Evolutionary conservation across 78 protist genomes (phyloP).

Genomic region (Speleostelium caveatum): DNA sequence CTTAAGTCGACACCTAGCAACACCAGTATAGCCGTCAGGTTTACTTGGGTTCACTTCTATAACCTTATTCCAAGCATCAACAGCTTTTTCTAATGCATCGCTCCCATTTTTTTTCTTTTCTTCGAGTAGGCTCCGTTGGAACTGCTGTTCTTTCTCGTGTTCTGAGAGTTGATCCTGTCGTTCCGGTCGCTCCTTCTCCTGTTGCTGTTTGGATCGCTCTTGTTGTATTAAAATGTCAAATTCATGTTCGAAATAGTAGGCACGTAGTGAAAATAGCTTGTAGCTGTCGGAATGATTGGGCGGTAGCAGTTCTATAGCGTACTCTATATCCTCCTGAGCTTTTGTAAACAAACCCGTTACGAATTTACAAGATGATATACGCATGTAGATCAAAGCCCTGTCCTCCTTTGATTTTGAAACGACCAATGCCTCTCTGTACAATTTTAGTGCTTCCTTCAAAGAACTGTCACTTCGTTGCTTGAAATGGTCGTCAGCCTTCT

Average conservation of each 20-base stretch:
- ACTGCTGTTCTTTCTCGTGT: too few species aligned
- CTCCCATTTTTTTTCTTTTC: background rate
- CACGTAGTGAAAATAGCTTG: background rate
- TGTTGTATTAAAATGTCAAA: background rate
- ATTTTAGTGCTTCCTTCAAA: background rate
- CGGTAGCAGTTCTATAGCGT: conserved; percentile 22
- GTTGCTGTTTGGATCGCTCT: too few species aligned
- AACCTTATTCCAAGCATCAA: conserved; percentile 23
- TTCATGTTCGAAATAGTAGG: conserved; percentile 26
- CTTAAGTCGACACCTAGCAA: conserved; percentile 28
- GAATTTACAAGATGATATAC: conserved; percentile 26
- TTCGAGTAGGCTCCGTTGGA: too few species aligned
- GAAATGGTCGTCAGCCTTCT: conserved; percentile 16
- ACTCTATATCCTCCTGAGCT: background rate
- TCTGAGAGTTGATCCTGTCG: too few species aligned
- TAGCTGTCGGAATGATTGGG: conserved; percentile 4
- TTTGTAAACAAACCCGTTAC: background rate
- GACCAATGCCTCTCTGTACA: conserved; percentile 6
- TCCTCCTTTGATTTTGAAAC: conserved; percentile 23
- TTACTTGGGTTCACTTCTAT: conserved; percentile 1
- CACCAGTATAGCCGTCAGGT: conserved; percentile 69
- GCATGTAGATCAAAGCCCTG: conserved; percentile 12
- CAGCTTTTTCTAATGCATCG: background rate
- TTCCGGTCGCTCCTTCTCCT: too few species aligned
- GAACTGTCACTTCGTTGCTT: background rate